Conservation (phyloP, 2,329 filamentous ascomycete species). For the Parafenestella ontariensis region DNA sequence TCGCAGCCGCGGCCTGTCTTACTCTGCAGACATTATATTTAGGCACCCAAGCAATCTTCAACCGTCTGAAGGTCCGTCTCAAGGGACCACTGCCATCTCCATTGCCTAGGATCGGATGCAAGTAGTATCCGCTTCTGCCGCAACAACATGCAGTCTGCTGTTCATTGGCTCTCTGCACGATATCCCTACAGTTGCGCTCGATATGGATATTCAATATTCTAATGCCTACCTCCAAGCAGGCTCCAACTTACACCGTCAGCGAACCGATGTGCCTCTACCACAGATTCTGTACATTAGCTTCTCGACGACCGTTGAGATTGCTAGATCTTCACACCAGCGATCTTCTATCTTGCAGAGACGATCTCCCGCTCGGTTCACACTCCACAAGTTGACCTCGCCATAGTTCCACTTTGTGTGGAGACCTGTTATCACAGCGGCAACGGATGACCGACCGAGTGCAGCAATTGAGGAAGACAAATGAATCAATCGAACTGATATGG, state of each 20-base stretch:
- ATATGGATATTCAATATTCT: background rate
- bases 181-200: background rate
- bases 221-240: background rate
- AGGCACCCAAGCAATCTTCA: background rate
- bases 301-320: background rate
- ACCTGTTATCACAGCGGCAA: slow-evolving; percentile 11
- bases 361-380: slow-evolving; percentile 22
- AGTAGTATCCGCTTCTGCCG: background rate
- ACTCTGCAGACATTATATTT: background rate
- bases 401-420: too few relatives aligned
- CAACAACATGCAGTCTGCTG: background rate
- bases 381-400: too few relatives aligned
- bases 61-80: too few relatives aligned
- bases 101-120: background rate
- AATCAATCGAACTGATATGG: background rate
- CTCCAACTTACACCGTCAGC: background rate
- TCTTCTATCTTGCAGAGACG: background rate
- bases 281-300: background rate
- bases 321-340: slow-evolving; percentile 5
- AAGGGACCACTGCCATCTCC: background rate
- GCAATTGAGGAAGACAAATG: background rate
- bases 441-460: background rate
- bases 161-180: background rate
- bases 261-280: background rate
- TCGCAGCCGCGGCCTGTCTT: background rate